Evolutionary conservation across 2,329 filamentous ascomycete genomes (phyloP).

Genomic region (Fusarium sp.): DNA sequence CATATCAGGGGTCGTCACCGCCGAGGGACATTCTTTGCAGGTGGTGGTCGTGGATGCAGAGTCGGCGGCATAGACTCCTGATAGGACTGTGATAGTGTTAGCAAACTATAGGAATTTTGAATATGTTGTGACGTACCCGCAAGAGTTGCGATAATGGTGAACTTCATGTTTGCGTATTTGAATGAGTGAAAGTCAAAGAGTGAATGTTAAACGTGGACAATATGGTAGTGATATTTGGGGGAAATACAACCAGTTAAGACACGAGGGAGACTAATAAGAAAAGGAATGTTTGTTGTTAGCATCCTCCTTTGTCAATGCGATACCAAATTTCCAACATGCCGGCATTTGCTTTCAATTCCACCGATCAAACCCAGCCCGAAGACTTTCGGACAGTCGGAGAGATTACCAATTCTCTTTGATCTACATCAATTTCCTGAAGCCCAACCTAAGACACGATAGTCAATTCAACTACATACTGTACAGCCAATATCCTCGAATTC

Average conservation of each 20-base stretch:
- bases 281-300: not conserved
- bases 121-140: conserved; percentile 6
- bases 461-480: not conserved
- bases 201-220: not conserved
- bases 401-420: not conserved
- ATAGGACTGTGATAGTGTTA: conserved; percentile 21
- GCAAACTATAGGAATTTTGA: not conserved
- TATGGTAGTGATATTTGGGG: not conserved
- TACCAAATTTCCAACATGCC: not conserved
- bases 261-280: not conserved
- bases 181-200: conserved; percentile 21
- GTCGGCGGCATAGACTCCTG: conserved; percentile 24
- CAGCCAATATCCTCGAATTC: not conserved
- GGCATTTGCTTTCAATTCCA: not conserved
- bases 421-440: not conserved
- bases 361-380: conserved; percentile 2
- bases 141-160: conserved; percentile 13
- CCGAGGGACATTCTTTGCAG: conserved; percentile 25
- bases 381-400: not conserved
- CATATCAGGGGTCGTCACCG: conserved; percentile 18
- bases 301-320: not conserved
- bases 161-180: conserved; percentile 31
- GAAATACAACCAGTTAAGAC: conserved; percentile 4
- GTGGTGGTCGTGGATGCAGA: conserved; percentile 34
- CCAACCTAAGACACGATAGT: not conserved